Base-by-base conservation (phyloP, 257 asterid genomes). In the Handroanthus guayacan region DNA sequence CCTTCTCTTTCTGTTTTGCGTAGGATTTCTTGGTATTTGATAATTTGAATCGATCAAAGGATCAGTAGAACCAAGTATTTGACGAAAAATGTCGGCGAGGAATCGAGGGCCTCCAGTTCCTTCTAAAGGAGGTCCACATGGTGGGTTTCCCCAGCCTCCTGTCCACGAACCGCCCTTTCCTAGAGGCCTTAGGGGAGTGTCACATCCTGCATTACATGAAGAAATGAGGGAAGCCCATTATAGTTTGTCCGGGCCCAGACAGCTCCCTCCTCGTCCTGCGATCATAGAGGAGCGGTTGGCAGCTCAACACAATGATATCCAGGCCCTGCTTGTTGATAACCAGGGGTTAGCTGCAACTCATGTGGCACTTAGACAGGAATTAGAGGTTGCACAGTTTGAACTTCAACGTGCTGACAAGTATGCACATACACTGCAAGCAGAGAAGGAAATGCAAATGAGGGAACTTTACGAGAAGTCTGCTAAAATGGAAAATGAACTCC, bases 311-410 rank as follows among this genome's bases (percentile, higher is more conserved):
- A 94, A 90, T 10, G 99, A 92, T 71, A 95, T 92, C 69, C 99
- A 91, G 84, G 89, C 80, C 9, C 76, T 95, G 71, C 88, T 95
- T 62, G 80, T 85, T 74, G 98, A 95, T 78, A 95, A 95, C 80
- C 99, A 95, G 90, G 82, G 96, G 78, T 79, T 95, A 72, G 96
- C 98, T 68, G 99, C 99, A 37, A 92, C 99, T 4, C 99, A 95
- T 18, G 98, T 95, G 78, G 99, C 98, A 0, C 94, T 95, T 38
- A 87, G 87, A 76, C 98, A 95, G 80, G 99, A 95, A 74, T 25
- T 88, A 62, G 99, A 92, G 86, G 91, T 81, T 67, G 84, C 91
- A 0, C 99, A 92, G 77, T 80, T 82, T 64, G 98, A 92, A 67
- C 89, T 95, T 72, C 97, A 88, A 78, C 86, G 91, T 41, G 93